Conservation (phyloP, 306 rosid genomes). For the Hylodesmum podocarpum region DNA sequence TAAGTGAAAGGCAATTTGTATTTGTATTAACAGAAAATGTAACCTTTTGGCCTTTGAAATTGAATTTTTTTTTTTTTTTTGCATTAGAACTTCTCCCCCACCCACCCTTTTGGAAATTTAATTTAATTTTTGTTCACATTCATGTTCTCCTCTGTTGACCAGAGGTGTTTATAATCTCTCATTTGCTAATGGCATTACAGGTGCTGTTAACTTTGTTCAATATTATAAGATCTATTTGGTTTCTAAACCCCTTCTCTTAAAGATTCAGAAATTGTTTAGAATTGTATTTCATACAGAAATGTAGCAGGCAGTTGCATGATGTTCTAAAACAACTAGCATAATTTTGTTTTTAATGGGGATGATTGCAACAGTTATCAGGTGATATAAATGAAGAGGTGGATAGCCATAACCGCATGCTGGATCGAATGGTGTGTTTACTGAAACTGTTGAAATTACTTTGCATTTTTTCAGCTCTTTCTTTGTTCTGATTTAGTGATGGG, state of each 20-base stretch:
- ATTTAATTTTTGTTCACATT: neutral
- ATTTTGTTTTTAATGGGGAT: constrained; percentile 19
- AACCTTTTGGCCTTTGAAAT: neutral
- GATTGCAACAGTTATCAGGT: constrained; percentile 79
- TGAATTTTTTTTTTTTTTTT: neutral
- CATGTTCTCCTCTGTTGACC: constrained; percentile 22
- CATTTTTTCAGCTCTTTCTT: constrained; percentile 8
- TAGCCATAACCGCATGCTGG: constrained; percentile 81
- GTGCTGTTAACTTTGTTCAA: neutral
- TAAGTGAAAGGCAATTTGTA: neutral
- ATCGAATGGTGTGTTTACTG: constrained; percentile 67
- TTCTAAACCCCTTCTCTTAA: neutral
- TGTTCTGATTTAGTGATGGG: constrained; percentile 21
- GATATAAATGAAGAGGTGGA: constrained; percentile 96
- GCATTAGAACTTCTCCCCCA: neutral
- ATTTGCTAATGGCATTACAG: neutral
- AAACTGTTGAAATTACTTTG: constrained; percentile 2
- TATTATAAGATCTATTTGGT: constrained; percentile 1
- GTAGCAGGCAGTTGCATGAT: constrained; percentile 8
- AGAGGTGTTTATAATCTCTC: neutral
- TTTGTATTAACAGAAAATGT: neutral
- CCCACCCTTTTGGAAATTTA: neutral
- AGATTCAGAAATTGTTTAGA: constrained; percentile 18
- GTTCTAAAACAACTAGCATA: constrained; percentile 5
- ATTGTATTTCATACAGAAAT: constrained; percentile 9